phyloP scores from a whole-genome alignment of 2,329 filamentous ascomycete species.

The Trichoderma sp. region DNA sequence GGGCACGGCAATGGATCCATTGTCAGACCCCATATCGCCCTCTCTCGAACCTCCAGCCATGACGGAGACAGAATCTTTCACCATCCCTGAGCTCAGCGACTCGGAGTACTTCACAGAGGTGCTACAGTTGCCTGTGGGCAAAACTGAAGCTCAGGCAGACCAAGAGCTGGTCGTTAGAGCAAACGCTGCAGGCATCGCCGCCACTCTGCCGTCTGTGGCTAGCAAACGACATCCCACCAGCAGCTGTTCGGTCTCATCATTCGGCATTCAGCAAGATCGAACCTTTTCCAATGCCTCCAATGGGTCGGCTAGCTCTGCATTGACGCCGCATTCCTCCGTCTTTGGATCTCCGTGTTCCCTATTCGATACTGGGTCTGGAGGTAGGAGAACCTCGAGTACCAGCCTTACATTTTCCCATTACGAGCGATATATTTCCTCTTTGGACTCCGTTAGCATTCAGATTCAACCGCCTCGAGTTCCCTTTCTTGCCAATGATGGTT shows the following conservation, averaged over 20 bases:
- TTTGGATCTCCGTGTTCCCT: slow-evolving; percentile 29
- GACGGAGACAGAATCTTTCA: not conserved
- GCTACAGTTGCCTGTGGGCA: slow-evolving; percentile 33
- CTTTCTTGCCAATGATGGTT: slow-evolving; percentile 30
- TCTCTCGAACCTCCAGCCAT: not conserved
- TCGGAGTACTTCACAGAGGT: slow-evolving; percentile 41
- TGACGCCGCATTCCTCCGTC: slow-evolving; percentile 45
- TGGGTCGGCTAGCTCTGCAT: slow-evolving; percentile 39
- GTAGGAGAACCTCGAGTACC: slow-evolving; percentile 31
- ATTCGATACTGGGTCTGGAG: slow-evolving; percentile 14
- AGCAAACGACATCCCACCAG: slow-evolving; percentile 39
- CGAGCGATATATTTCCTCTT: slow-evolving; percentile 48
- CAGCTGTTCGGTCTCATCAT: slow-evolving; percentile 43
- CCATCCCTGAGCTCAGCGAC: slow-evolving; percentile 40
- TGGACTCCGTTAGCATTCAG: slow-evolving; percentile 41
- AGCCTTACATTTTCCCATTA: slow-evolving; percentile 49
- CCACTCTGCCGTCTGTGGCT: slow-evolving; percentile 25
- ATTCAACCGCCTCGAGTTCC: slow-evolving; percentile 39
- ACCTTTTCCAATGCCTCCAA: slow-evolving; percentile 45
- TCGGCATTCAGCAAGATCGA: slow-evolving; percentile 41
- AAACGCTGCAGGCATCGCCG: slow-evolving; percentile 35
- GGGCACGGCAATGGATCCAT: slow-evolving; percentile 12
- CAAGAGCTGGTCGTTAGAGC: slow-evolving; percentile 36
- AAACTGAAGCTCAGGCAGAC: slow-evolving; percentile 41
- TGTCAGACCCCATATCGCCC: not conserved